Evolutionary conservation across 1,139 yeast species (phyloP), one percentile per base, ranked within the genome.

Genomic region (Arxiozyma telluris): DNA sequence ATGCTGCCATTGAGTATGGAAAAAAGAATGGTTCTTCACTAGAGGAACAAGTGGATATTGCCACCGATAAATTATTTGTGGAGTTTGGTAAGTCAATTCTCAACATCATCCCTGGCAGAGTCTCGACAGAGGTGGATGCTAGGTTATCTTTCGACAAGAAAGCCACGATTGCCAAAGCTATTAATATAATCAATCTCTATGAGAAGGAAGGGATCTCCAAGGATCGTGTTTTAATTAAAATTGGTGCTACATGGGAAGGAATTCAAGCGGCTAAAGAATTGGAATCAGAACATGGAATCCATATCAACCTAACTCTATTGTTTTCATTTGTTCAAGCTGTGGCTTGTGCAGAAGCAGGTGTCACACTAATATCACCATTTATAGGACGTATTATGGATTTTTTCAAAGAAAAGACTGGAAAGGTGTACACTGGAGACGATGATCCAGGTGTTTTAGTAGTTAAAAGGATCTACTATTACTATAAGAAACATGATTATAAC

Each of bases 231-330:
- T 81, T 93, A 71, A 93, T 93, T 76, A 93, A 93, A 82, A 82
- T 93, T 66, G 98, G 98, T 58, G 87, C 97, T 57, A 93, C 98
- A 62, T 93, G 94, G 89, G 98, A 93, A 78, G 98, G 98, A 78
- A 93, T 93, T 72, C 96, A 89, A 76, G 98, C 98, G 65, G 98
- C 98, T 57, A 82, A 84, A 73, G 96, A 87, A 74, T 82, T 93
- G 72, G 98, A 93, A 79, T 73, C 83, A 62, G 83, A 93, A 75
- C 80, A 93, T 78, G 90, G 83, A 53, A 82, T 93, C 67, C 98
- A 91, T 84, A 82, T 87, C 77, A 93, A 93, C 83, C 80, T 93
- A 80, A 93, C 98, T 57, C 79, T 93, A 67, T 80, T 93, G 70
- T 93, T 93, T 83, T 87, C 97, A 47, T 87, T 89, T 68, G 88